phyloP scores from a whole-genome alignment of 2,329 filamentous ascomycete species.

The Ophiostoma australiae region DNA sequence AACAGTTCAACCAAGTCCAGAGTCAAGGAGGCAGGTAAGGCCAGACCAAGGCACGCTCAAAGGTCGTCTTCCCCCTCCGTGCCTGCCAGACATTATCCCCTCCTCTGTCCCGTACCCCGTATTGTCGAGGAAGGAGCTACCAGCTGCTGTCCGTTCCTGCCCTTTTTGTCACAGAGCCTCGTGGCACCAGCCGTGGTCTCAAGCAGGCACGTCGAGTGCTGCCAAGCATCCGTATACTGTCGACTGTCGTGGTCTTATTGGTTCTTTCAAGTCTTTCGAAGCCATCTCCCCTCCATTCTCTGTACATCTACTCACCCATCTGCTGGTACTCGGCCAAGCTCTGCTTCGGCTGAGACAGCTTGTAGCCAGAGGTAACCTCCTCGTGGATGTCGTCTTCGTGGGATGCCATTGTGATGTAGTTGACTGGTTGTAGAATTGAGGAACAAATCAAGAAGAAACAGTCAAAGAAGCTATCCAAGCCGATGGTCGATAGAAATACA shows the following conservation, averaged over 20 bases:
- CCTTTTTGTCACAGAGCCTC: background rate
- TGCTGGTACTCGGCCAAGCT: constrained; percentile 90
- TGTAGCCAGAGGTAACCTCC: constrained; percentile 83
- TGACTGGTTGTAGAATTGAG: background rate
- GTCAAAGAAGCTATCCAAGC: background rate
- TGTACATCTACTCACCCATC: constrained; percentile 60
- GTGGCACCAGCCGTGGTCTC: background rate
- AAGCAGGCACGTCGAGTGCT: background rate
- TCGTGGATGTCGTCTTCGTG: constrained; percentile 74
- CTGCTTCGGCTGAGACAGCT: constrained; percentile 95
- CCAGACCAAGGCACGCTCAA: too few species aligned
- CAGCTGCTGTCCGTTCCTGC: background rate
- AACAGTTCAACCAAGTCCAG: background rate
- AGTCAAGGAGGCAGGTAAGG: background rate
- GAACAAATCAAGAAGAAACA: background rate
- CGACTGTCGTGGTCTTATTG: too few species aligned
- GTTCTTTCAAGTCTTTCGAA: background rate
- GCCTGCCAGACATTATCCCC: background rate
- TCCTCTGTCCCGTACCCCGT: background rate
- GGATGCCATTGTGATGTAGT: constrained; percentile 55
- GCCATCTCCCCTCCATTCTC: constrained; percentile 16
- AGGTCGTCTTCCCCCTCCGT: background rate
- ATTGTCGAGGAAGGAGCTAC: constrained; percentile 1
- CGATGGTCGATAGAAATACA: background rate
- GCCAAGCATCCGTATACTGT: background rate